A percentile compares a stretch with the other conserved stretches of the same genome.
These are phyloP conservation scores for Fusarium ramigenum DNA, from an alignment of 2,329 filamentous ascomycete genomes.

Conservation along the genomic window DNA sequence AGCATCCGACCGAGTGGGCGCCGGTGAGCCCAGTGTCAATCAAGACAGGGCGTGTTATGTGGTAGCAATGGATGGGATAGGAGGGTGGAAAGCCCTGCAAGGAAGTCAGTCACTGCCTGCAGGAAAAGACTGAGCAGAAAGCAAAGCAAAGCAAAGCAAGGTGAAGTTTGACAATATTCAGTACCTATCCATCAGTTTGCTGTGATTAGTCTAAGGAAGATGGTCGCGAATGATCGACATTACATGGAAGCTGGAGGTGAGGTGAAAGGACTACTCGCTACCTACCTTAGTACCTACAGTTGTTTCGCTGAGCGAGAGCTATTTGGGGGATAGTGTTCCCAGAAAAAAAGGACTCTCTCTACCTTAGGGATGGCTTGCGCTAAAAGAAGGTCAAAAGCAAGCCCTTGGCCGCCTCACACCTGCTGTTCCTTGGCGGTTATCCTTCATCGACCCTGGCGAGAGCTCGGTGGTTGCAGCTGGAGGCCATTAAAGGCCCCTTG, in stretches of 20 bases:
- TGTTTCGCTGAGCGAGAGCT: neutral
- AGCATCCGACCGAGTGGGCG: neutral
- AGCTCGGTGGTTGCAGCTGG: constrained; percentile 21
- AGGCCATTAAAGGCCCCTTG: constrained; percentile 4
- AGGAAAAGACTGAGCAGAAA: constrained; percentile 2
- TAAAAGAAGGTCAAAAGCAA: constrained; percentile 18
- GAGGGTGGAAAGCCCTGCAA: constrained; percentile 8
- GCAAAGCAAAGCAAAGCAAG: constrained; percentile 6
- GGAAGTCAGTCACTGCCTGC: constrained; percentile 2
- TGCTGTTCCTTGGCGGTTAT: constrained; percentile 20
- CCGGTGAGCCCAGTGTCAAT: neutral
- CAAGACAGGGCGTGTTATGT: constrained; percentile 1
- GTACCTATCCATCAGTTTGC: neutral
- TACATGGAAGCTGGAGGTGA: constrained; percentile 16
- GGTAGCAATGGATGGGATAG: neutral
- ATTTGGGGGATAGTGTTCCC: constrained; percentile 13
- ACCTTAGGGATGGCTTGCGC: constrained; percentile 19
- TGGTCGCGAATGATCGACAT: constrained; percentile 25
- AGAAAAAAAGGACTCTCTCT: neutral
- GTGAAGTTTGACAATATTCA: constrained; percentile 14
- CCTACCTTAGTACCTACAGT: neutral
- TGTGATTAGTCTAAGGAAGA: neutral
- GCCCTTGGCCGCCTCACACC: constrained; percentile 6
- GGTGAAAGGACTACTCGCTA: constrained; percentile 7
- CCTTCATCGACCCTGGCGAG: constrained; percentile 12